phyloP scores from a whole-genome alignment of 1,284 basidiomycete genomes.

The Sporisorium scitamineum region DNA sequence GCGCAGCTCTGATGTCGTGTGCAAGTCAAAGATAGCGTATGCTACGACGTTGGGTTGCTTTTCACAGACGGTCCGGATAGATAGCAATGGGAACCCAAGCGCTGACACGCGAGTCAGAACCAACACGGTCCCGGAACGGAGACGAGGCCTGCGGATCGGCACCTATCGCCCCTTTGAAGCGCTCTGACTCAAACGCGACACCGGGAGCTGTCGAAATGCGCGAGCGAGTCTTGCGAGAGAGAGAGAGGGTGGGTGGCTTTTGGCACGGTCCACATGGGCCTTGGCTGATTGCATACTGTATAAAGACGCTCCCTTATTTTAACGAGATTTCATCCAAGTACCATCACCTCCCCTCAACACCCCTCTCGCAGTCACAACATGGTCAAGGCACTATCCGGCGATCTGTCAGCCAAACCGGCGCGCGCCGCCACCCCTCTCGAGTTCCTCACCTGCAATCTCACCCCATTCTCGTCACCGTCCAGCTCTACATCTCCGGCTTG shows the following conservation, averaged over 20 bases:
- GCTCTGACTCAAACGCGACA: neutral
- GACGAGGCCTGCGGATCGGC: no score
- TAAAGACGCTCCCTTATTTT: no score
- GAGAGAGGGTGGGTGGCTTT: neutral
- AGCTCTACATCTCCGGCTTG: constrained; percentile 32
- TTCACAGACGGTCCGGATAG: no score
- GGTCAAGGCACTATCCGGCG: constrained; percentile 17
- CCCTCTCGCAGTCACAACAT: neutral
- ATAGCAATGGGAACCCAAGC: no score
- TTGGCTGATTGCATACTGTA: no score
- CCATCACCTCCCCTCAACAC: neutral
- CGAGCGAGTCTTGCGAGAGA: neutral
- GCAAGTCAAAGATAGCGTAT: no score
- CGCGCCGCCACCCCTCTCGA: constrained; percentile 19
- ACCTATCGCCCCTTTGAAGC: neutral
- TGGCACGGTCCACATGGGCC: neutral
- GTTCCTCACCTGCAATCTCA: constrained; percentile 19
- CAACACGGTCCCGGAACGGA: neutral
- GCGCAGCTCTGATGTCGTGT: no score
- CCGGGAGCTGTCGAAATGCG: neutral
- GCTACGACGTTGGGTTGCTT: no score
- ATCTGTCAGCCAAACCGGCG: constrained; percentile 32
- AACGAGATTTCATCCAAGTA: no score
- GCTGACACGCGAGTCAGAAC: neutral
- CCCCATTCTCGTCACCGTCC: constrained; percentile 27